A percentile compares a stretch with the other conserved stretches of the same genome.
These are phyloP conservation scores for Coniochaeta sp. DNA, from an alignment of 2,329 filamentous ascomycete species.

Conservation along the genomic window DNA sequence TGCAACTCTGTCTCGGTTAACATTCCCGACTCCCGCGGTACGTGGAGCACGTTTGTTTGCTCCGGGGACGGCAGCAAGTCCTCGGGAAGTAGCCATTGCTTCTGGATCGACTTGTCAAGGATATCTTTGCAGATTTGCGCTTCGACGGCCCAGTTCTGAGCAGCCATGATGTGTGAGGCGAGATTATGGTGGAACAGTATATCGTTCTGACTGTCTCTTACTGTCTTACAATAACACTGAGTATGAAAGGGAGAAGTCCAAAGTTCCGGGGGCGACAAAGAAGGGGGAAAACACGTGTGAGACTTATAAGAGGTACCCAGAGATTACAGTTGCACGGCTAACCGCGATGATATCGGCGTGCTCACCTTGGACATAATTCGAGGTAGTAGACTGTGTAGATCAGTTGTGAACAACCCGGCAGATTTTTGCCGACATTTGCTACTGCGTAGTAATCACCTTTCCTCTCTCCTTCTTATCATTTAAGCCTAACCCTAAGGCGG, in stretches of 20 bases:
- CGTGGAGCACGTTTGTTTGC: constrained; percentile 19
- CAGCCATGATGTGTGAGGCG: background rate
- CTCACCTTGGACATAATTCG: background rate
- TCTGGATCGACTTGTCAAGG: background rate
- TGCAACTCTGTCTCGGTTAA: background rate
- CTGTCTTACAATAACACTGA: background rate
- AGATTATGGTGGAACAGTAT: background rate
- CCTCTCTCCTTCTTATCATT: background rate
- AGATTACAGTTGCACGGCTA: background rate
- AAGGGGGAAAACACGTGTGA: background rate
- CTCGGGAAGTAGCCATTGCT: background rate
- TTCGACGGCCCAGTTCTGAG: background rate
- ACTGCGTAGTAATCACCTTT: background rate
- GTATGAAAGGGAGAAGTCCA: background rate
- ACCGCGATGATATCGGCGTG: background rate
- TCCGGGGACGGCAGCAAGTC: background rate
- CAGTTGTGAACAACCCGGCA: background rate
- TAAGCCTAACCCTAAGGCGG: background rate
- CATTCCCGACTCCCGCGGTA: constrained; percentile 20
- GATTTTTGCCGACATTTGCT: background rate
- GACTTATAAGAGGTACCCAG: background rate
- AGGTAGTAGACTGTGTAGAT: background rate
- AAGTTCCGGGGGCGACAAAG: background rate
- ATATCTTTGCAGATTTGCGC: background rate
- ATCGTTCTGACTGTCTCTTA: background rate